Evolutionary conservation across 305 asterid genomes (phyloP), one percentile per base, ranked within the genome.

Genomic region (Galium porrigens): DNA sequence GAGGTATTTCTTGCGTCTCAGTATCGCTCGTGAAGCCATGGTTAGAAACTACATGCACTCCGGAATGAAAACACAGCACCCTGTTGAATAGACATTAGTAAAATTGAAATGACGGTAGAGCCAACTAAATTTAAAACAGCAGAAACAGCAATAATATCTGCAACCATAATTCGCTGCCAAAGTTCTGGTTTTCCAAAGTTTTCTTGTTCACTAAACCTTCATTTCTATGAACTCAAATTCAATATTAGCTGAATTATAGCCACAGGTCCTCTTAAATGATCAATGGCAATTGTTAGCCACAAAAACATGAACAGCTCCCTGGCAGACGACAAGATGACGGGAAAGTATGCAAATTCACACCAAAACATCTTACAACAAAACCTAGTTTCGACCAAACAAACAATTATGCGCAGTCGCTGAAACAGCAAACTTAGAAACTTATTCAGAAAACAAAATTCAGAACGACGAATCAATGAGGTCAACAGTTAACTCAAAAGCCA

Each of bases 11-110:
- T 75, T 87, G 79, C 78, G 83, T 65, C 71, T 79, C 72, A 83
- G 73, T 75, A 89, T 78, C 68, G 94, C 89, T 78, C 89, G 85
- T 46, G 95, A 85, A 76, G 97, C 88, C 97, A 92, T 92, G 64
- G 68, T 66, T 12, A 57, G 70, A 70, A 70, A 70, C 44, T 55
- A 77, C 73, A 76, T 68, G 67, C 72, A 64, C 61, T 64, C 34
- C 49, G 46, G 25, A 17, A 6, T 55, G 41, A 57, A 25, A 20
- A 29, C 5, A 56, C 48, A 63, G 41, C 41, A 32, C 41, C 69
- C 65, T 64, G 65, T 56, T 32, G 60, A 63, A 55, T 5, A 8
- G 27, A 61, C 11, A 56, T 5, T 1, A 9, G 15, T 2, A 27
- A 5, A 17, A 51, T 1, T 27, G 8, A 41, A 4, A 27, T 37